Conservation (phyloP, 2,329 filamentous ascomycete genomes). For the Chrysoporthe puriensis region DNA sequence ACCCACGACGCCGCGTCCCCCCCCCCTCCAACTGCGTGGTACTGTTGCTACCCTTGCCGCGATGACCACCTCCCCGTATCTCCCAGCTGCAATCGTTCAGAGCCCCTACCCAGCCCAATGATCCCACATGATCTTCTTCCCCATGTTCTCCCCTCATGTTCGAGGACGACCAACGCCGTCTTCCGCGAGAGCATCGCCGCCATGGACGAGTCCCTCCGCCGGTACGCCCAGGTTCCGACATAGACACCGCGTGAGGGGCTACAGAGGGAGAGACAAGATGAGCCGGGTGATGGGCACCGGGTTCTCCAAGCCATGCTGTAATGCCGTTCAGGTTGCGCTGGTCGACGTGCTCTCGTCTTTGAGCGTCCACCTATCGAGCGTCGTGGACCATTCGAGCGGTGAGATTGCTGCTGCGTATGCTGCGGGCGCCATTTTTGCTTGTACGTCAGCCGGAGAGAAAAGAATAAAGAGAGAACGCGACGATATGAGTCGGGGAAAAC, state of each 20-base stretch:
- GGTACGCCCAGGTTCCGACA: background rate
- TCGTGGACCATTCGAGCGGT: constrained; percentile 38
- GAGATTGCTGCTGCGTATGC: constrained; percentile 25
- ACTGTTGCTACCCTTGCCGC: too few species aligned
- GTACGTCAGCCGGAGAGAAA: too few species aligned
- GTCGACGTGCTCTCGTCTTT: constrained; percentile 34
- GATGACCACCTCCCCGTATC: too few species aligned
- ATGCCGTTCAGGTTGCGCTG: constrained; percentile 37
- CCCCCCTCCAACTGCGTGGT: too few species aligned
- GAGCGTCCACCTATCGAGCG: constrained; percentile 33
- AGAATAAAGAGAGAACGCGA: too few species aligned
- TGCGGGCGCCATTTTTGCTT: background rate
- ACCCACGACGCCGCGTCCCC: too few species aligned
- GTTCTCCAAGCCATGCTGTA: constrained; percentile 39
- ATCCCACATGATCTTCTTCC: too few species aligned
- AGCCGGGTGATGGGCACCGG: constrained; percentile 33
- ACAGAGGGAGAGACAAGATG: constrained; percentile 19
- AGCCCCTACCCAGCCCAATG: too few species aligned
- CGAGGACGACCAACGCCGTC: constrained; percentile 21
- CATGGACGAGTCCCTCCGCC: background rate
- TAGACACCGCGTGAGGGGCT: constrained; percentile 31
- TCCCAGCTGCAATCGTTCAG: too few species aligned
- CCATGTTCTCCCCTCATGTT: too few species aligned
- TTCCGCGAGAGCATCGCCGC: background rate
- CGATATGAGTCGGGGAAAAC: too few species aligned